Conservation (phyloP, 140 eudicot species). For the Anethum foeniculum region DNA sequence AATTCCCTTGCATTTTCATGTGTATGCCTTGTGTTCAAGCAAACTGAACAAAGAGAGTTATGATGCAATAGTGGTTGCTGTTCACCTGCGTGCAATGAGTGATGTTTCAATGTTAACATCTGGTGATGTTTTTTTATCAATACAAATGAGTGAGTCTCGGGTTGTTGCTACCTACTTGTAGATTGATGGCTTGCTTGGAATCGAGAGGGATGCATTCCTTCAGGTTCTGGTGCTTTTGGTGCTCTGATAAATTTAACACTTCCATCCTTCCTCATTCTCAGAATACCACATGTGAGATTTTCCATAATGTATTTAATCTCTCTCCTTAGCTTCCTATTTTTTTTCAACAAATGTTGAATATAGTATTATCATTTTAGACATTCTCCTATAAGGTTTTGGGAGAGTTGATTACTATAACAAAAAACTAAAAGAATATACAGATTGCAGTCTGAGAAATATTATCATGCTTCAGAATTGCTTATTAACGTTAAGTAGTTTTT, state of each 20-base stretch:
- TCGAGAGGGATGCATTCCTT: not conserved
- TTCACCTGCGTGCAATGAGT: slow-evolving; percentile 11
- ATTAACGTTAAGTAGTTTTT: not conserved
- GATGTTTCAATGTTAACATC: not conserved
- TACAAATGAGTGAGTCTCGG: not conserved
- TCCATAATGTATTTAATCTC: slow-evolving; percentile 32
- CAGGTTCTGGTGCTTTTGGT: slow-evolving; percentile 9
- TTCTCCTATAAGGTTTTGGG: too few relatives aligned
- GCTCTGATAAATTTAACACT: slow-evolving; percentile 20
- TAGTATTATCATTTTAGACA: too few relatives aligned
- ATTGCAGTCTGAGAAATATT: not conserved
- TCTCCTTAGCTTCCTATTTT: slow-evolving; percentile 30
- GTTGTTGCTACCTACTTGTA: not conserved
- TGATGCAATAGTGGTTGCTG: not conserved
- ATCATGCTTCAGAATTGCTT: not conserved
- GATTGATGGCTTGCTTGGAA: not conserved
- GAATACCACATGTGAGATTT: slow-evolving; percentile 35
- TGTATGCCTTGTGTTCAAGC: slow-evolving; percentile 23
- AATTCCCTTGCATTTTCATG: slow-evolving; percentile 18
- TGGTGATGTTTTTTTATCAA: not conserved
- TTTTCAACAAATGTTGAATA: not conserved
- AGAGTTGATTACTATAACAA: too few relatives aligned
- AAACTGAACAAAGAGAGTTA: slow-evolving; percentile 19
- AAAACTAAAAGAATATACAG: not conserved
- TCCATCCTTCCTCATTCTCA: slow-evolving; percentile 23